Evolutionary conservation across 495 filamentous ascomycete species (phyloP).

Genomic region (Schizothecium vesticola): DNA sequence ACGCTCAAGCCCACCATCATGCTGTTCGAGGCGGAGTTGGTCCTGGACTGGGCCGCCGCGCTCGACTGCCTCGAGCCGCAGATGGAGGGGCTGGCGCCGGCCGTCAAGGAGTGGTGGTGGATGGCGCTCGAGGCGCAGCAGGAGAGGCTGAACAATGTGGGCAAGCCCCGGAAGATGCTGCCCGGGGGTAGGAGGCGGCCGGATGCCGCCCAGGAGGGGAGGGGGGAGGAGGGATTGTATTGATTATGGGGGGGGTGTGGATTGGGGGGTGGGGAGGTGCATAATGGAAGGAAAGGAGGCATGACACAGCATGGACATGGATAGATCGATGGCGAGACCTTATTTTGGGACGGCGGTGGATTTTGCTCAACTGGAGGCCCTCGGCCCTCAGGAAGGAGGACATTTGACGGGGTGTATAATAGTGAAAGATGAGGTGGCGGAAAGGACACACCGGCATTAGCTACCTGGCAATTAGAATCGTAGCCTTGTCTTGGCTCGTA

Average conservation of each 20-base stretch:
- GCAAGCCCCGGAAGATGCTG: constrained; percentile 14
- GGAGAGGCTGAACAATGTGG: constrained; percentile 12
- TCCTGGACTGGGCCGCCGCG: constrained; percentile 59
- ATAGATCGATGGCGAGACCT: not conserved
- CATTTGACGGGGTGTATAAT: not conserved
- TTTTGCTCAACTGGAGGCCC: not conserved
- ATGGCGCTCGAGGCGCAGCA: constrained; percentile 32
- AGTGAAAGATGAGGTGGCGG: not conserved
- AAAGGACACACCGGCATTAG: not conserved
- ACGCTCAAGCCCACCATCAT: constrained; percentile 58
- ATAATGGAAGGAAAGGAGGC: not conserved
- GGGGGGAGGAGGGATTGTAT: not conserved
- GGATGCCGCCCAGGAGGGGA: not conserved
- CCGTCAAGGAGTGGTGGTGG: constrained; percentile 69
- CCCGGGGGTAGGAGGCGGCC: constrained; percentile 2
- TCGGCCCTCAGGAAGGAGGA: not conserved
- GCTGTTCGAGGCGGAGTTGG: constrained; percentile 59
- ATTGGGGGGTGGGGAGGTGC: not conserved
- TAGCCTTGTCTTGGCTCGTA: not conserved
- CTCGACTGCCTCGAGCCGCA: constrained; percentile 41
- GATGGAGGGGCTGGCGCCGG: constrained; percentile 40
- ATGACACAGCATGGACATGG: not conserved
- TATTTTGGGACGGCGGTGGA: not conserved
- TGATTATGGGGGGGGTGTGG: not conserved
- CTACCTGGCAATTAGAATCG: not conserved